Evolutionary conservation across 176 grass and related monocot genomes (phyloP).

Genomic region (Ananas comosus): DNA sequence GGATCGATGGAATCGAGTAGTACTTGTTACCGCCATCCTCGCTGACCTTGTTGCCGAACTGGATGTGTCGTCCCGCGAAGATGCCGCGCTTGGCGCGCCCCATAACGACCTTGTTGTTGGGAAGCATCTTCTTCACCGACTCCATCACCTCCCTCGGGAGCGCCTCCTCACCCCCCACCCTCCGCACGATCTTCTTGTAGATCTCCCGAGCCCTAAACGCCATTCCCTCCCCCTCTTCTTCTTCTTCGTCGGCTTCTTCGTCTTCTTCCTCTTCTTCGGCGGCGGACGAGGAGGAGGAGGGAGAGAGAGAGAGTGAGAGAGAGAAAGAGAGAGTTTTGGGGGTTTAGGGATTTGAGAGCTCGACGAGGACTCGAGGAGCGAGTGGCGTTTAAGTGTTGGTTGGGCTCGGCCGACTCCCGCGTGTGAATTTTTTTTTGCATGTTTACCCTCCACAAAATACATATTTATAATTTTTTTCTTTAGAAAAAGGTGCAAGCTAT

Average conservation of each 20-base stretch:
- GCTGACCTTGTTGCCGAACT: conserved; percentile 87
- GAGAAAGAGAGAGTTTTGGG: too few relatives aligned
- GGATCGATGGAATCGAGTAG: not conserved
- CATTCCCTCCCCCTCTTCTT: conserved; percentile 28
- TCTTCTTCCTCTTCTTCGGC: not conserved
- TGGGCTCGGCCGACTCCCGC: too few relatives aligned
- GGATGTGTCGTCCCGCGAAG: conserved; percentile 85
- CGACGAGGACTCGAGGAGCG: too few relatives aligned
- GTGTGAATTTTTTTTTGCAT: too few relatives aligned
- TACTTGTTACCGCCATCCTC: conserved; percentile 98
- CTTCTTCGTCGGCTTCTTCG: not conserved
- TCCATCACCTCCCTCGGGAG: conserved; percentile 54
- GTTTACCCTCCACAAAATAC: too few relatives aligned
- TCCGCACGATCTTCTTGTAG: conserved; percentile 74
- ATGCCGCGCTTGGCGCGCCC: conserved; percentile 83
- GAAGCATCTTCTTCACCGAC: conserved; percentile 58
- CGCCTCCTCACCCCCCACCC: conserved; percentile 41
- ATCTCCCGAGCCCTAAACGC: conserved; percentile 68
- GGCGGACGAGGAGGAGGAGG: conserved; percentile 13
- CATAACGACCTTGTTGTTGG: conserved; percentile 75
- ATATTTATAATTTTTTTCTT: too few relatives aligned
- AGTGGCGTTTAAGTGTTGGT: too few relatives aligned
- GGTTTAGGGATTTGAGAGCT: too few relatives aligned
- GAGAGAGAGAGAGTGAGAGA: conserved; percentile 13
- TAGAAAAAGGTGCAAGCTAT: too few relatives aligned